Percentiles rank a stretch among this genome's conserved stretches.
phyloP scores from a whole-genome alignment of 176 grass and related monocot species.

The Avena insularis region DNA sequence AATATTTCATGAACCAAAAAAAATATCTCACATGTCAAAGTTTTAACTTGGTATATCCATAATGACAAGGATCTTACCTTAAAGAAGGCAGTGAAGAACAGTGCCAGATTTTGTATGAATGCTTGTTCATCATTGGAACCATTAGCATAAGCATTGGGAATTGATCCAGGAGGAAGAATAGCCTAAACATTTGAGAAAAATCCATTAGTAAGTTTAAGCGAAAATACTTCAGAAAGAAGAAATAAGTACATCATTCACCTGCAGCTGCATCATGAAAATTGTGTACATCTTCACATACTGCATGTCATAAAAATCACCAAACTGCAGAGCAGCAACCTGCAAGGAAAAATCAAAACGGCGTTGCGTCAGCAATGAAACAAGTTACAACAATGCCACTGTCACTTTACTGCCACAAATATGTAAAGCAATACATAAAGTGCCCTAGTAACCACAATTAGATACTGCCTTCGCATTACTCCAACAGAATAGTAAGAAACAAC shows the following conservation, averaged over 20 bases:
- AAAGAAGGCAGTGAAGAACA: constrained; percentile 97
- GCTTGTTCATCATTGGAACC: constrained; percentile 98
- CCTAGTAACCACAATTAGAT: background rate
- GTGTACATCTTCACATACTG: constrained; percentile 99
- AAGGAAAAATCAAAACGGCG: constrained; percentile 34
- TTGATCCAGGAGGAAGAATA: constrained; percentile 85
- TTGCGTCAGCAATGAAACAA: background rate
- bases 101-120: constrained; percentile 97
- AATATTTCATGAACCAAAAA: constrained; percentile 11
- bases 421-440: background rate
- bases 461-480: background rate
- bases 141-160: constrained; percentile 95
- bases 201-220: background rate
- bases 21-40: background rate
- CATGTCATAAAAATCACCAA: constrained; percentile 95
- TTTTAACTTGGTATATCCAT: background rate
- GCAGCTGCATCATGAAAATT: constrained; percentile 90
- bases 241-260: constrained; percentile 58
- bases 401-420: constrained; percentile 4
- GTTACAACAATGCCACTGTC: background rate
- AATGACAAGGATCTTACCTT: constrained; percentile 63
- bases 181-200: constrained; percentile 55
- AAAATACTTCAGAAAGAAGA: constrained; percentile 30
- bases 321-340: constrained; percentile 95
- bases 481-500: constrained; percentile 8